phyloP scores from a whole-genome alignment of 73 alveolate genomes.

The Blepharisma japonicum region DNA sequence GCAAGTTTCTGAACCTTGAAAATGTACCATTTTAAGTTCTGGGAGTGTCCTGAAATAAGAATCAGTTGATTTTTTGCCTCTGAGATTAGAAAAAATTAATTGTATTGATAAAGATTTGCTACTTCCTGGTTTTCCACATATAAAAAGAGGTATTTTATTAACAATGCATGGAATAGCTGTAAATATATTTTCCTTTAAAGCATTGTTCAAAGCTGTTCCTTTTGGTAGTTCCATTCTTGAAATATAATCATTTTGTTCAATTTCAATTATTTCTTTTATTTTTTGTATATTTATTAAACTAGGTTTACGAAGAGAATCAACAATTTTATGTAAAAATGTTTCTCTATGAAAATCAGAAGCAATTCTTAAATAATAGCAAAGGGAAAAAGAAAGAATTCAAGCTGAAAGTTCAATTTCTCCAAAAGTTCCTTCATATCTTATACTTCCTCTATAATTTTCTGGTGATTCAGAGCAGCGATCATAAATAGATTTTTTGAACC shows the following conservation, averaged over 20 bases:
- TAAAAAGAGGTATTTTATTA: conserved; percentile 56
- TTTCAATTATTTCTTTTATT: neutral
- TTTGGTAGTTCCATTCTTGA: conserved; percentile 28
- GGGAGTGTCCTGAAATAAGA: neutral
- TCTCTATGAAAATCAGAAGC: conserved; percentile 38
- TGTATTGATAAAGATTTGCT: conserved; percentile 58
- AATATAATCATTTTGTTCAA: conserved; percentile 22
- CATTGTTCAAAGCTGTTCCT: conserved; percentile 41
- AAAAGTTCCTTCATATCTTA: conserved; percentile 16
- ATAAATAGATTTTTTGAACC: conserved; percentile 4
- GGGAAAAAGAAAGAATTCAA: conserved; percentile 44
- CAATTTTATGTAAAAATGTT: conserved; percentile 25
- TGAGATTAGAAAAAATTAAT: conserved; percentile 36
- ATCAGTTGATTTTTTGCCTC: conserved; percentile 10
- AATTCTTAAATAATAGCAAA: conserved; percentile 53
- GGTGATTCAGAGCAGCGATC: neutral
- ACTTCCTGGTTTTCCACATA: conserved; percentile 76
- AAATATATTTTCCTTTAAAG: conserved; percentile 57
- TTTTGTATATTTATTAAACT: conserved; percentile 33
- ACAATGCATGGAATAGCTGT: conserved; percentile 46
- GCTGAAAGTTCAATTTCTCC: conserved; percentile 28
- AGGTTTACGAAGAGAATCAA: conserved; percentile 8
- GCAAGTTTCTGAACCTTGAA: conserved; percentile 33
- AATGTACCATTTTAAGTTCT: conserved; percentile 10
- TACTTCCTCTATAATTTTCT: neutral